These are phyloP conservation scores for Urtica urens DNA, from an alignment of 306 rosid species.

Conservation along the genomic window DNA sequence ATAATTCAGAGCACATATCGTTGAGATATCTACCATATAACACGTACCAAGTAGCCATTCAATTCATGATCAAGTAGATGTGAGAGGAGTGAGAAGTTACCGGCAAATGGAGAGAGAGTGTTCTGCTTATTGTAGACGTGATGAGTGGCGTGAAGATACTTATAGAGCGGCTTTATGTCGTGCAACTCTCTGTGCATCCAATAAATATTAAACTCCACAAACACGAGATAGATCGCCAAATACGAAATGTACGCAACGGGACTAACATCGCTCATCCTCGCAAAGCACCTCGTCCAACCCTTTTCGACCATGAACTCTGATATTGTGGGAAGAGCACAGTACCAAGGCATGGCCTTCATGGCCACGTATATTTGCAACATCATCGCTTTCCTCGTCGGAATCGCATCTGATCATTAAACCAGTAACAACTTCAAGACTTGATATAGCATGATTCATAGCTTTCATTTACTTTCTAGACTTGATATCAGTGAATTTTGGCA, in stretches of 20 bases:
- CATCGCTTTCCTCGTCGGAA: slow-evolving; percentile 71
- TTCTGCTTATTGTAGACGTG: slow-evolving; percentile 89
- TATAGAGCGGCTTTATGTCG: slow-evolving; percentile 89
- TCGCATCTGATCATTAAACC: slow-evolving; percentile 60
- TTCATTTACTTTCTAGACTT: too few species aligned
- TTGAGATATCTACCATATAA: too few species aligned
- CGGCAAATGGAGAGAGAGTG: slow-evolving; percentile 94
- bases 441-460: too few species aligned
- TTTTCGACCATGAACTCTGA: slow-evolving; percentile 68
- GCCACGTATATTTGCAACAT: slow-evolving; percentile 70
- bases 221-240: slow-evolving; percentile 40
- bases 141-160: slow-evolving; percentile 80
- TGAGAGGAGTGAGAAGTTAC: slow-evolving; percentile 49
- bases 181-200: slow-evolving; percentile 94
- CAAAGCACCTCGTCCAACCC: slow-evolving; percentile 67
- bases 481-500: too few species aligned
- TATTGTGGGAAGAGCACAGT: slow-evolving; percentile 55
- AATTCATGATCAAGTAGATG: too few species aligned
- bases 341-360: slow-evolving; percentile 90
- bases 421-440: too few species aligned
- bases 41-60: too few species aligned
- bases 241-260: slow-evolving; percentile 42
- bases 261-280: slow-evolving; percentile 53
- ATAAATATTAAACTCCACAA: slow-evolving; percentile 82
- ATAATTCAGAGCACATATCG: too few species aligned